Base-by-base conservation (phyloP, 2,329 filamentous ascomycete genomes). In the Colletotrichum phormii region DNA sequence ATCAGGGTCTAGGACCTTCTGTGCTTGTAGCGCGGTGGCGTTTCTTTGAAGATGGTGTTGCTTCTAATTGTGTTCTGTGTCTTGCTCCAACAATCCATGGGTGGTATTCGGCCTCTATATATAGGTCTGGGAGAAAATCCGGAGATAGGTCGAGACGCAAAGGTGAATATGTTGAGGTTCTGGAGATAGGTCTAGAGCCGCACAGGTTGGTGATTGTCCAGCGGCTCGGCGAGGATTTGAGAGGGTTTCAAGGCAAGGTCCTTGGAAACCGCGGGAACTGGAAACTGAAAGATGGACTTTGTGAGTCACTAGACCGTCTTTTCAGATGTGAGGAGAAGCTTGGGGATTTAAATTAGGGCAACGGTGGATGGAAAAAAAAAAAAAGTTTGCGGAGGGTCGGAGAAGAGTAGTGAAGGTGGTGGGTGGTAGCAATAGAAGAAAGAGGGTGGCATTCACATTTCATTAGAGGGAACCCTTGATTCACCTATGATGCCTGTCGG, bases 321-420 rank as follows among this genome's bases (percentile, higher is more conserved):
- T 35, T 71, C 61, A 61, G 61, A 73, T 49, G 67, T 66, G 51
- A 33, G 46, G 33, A 63, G 67, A 26, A 67, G 24, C 63, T 73
- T 67, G 29, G 63, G 62, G n/a, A 31, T 62, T 73, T 67, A 54
- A 59, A 57, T 59, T 73, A 67, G 62, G 71, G 71, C 58, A 71
- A 46, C 51, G 42, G 51, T 54, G 57, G 42, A 4, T 4, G 4
- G 4, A 26, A 22, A 64, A 33, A 35, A 26, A 57, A 63, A 71
- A 65, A 73, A 60, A 9, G 46, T 31, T 67, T 73, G 62, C 67
- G 68, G 57, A 73, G 71, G 71, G 62, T 60, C 13, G 22, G 35
- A n/a, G 26, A n/a, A 51, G 33, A 46, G 15, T 18, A 3, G 29
- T 53, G 15, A 24, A 53, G 42, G 35, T 70, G 66, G 71, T 70